Evolutionary conservation across 129 eudicot species (phyloP), one percentile per base, ranked within the genome.

Genomic region (Smallanthus sonchifolius): DNA sequence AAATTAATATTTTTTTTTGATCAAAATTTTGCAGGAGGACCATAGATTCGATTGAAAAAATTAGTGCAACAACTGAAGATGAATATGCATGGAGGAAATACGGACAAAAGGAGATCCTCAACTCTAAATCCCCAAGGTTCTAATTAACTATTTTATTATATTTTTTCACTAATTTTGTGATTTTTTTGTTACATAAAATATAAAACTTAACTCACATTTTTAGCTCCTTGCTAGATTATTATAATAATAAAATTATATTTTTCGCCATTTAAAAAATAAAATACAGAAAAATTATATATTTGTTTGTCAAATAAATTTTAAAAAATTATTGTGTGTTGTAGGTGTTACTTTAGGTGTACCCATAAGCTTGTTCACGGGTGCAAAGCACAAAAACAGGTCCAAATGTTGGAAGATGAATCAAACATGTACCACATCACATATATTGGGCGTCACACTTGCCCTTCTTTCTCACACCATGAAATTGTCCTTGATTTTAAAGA

Each of bases 311-410:
- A 24, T 24, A 1, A 24, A 24, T 24, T 24, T 24, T 0, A 24
- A 24, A 24, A 24, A 24, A 0, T 24, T 24, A 24, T 69, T 56
- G 39, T 68, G 19, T 78, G 39, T 20, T 71, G 68, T 70, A 89
- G 96, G 78, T 82, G 88, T 78, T 89, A 89, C 77, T 89, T 42
- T 51, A 79, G 96, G 80, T 89, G 96, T 83, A 89, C 92, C 49
- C 87, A 87, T 85, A 89, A 86, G 77, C 36, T 4, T 32, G 84
- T 49, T 67, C 76, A 84, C 60, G 88, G 86, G 6, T 89, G 96
- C 67, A 77, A 82, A 56, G 96, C 96, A 6, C 79, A 63, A 4
- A 87, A 83, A 73, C 96, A 89, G 59, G 92, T 87, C 54, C 96
- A 89, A 80, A 75, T 42, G 69, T 7, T 84, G 36, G 72, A 81